A percentile compares a stretch with the other conserved stretches of the same genome.
phyloP scores from a whole-genome alignment of 305 asterid genomes.

The Fraxinus floribunda region DNA sequence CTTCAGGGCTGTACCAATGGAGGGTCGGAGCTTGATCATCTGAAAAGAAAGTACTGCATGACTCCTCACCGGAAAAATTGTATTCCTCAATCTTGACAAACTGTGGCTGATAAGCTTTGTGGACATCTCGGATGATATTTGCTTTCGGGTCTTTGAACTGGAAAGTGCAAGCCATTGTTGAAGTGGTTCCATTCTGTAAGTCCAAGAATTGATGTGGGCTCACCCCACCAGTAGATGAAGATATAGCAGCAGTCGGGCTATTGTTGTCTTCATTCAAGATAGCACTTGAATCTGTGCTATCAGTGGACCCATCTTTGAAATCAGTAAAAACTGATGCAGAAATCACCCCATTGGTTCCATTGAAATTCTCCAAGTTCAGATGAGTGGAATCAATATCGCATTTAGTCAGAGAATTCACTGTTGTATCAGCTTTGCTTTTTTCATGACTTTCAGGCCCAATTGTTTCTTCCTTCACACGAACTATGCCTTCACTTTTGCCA shows the following conservation, averaged over 20 bases:
- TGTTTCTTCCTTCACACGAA: constrained; percentile 52
- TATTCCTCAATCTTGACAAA: constrained; percentile 81
- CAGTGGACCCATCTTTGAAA: constrained; percentile 71
- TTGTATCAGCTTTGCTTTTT: constrained; percentile 15
- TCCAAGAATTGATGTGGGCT: constrained; percentile 40
- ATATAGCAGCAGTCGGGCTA: constrained; percentile 44
- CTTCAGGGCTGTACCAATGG: constrained; percentile 68
- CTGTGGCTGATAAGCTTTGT: constrained; percentile 52
- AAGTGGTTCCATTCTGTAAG: constrained; percentile 29
- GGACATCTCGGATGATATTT: constrained; percentile 34
- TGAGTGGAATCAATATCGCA: constrained; percentile 29
- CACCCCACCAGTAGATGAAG: constrained; percentile 38
- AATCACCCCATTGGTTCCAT: constrained; percentile 10
- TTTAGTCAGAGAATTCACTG: constrained; percentile 15
- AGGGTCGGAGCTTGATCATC: constrained; percentile 85
- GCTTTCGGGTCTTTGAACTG: constrained; percentile 38
- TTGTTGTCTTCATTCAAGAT: constrained; percentile 60
- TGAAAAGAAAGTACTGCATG: constrained; percentile 66
- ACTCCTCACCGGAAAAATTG: constrained; percentile 71
- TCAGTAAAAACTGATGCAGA: constrained; percentile 38
- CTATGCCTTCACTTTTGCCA: constrained; percentile 34
- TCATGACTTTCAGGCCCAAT: constrained; percentile 40
- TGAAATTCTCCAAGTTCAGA: constrained; percentile 32
- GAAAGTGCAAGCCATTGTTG: constrained; percentile 26
- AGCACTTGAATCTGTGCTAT: constrained; percentile 76